Evolutionary conservation across 192 early-diverging fungal species (phyloP).

Genomic region (Podila horticola): DNA sequence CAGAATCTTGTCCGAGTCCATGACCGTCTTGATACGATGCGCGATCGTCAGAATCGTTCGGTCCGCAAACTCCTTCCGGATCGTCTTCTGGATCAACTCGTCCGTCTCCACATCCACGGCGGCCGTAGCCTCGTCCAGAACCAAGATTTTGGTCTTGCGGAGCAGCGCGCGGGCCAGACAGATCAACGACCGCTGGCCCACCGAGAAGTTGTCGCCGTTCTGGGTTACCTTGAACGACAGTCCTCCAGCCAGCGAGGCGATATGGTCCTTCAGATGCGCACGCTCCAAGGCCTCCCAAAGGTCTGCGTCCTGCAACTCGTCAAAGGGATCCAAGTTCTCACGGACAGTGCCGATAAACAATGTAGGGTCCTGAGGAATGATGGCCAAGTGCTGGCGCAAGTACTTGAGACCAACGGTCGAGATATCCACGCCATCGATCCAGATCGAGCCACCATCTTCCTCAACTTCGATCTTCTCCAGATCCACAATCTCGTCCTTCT

Average conservation of each 20-base stretch:
- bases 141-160: constrained; percentile 59
- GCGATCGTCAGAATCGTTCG: constrained; percentile 91
- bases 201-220: constrained; percentile 85
- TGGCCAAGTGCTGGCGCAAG: constrained; percentile 77
- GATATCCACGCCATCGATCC: constrained; percentile 82
- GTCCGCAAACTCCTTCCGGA: constrained; percentile 77
- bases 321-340: constrained; percentile 69
- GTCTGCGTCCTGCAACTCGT: constrained; percentile 56
- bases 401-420: constrained; percentile 71
- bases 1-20: constrained; percentile 86
- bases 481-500: constrained; percentile 16
- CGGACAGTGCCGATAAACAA: constrained; percentile 74
- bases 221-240: constrained; percentile 79
- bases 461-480: constrained; percentile 15
- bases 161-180: constrained; percentile 77
- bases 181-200: constrained; percentile 80
- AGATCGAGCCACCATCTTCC: constrained; percentile 66
- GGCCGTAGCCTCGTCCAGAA: constrained; percentile 62
- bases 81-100: constrained; percentile 68
- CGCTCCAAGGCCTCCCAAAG: constrained; percentile 77
- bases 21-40: constrained; percentile 89
- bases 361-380: constrained; percentile 92
- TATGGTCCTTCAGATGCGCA: constrained; percentile 72
- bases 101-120: constrained; percentile 60
- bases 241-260: constrained; percentile 68